A percentile compares a stretch with the other conserved stretches of the same genome.
These are phyloP conservation scores for Lasiodiplodia theobromae DNA, from an alignment of 2,329 filamentous ascomycete species.

Conservation along the genomic window DNA sequence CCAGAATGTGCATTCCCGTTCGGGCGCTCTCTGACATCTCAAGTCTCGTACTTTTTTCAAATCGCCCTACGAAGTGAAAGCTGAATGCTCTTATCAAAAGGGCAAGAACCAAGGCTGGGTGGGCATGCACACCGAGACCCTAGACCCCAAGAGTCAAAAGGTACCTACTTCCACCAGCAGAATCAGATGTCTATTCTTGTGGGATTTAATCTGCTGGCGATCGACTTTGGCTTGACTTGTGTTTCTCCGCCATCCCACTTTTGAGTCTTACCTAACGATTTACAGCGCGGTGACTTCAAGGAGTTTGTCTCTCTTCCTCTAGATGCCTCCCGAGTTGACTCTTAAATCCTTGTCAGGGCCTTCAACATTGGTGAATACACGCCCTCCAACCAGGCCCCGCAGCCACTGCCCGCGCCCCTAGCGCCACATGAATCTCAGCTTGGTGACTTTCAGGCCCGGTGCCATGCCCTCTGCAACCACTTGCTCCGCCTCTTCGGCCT, in stretches of 20 bases:
- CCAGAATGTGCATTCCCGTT: neutral
- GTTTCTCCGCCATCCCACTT: conserved; percentile 32
- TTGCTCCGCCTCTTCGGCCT: conserved; percentile 80
- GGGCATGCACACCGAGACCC: conserved; percentile 83
- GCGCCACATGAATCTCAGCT: conserved; percentile 66
- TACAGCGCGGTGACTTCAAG: conserved; percentile 79
- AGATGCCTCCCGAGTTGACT: neutral
- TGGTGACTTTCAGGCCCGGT: conserved; percentile 71
- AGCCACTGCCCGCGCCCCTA: conserved; percentile 76
- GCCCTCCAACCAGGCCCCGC: conserved; percentile 68
- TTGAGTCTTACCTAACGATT: neutral
- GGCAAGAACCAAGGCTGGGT: conserved; percentile 86
- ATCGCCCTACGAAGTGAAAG: conserved; percentile 74
- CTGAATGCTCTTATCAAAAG: conserved; percentile 72
- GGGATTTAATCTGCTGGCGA: neutral
- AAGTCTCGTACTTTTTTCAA: conserved; percentile 78
- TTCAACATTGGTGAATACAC: conserved; percentile 90
- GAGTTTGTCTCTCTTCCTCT: conserved; percentile 63
- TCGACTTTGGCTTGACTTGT: neutral
- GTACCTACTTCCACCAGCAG: conserved; percentile 52
- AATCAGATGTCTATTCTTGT: neutral
- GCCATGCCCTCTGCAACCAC: conserved; percentile 73
- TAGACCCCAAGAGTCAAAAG: conserved; percentile 84
- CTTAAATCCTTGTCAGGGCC: conserved; percentile 62
- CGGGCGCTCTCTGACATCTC: neutral